phyloP scores from a whole-genome alignment of 768 basidiomycete genomes.

The Xerocomus potaroensis region DNA sequence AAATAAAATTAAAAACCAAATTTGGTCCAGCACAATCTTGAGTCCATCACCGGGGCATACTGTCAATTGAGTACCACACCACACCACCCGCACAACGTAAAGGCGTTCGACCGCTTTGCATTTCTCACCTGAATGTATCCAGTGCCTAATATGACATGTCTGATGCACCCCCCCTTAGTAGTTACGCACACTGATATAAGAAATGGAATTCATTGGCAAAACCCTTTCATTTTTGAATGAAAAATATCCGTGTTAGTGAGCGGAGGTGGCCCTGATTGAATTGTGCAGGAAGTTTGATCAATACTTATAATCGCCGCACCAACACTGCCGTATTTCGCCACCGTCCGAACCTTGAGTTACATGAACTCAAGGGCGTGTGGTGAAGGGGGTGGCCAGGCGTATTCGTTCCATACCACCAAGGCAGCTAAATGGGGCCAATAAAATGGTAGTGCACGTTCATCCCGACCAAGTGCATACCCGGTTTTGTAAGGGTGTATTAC shows the following conservation, averaged over 20 bases:
- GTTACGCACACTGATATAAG: slow-evolving; percentile 13
- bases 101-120: neutral
- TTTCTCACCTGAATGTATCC: slow-evolving; percentile 7
- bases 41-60: slow-evolving; percentile 19
- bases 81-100: too few relatives aligned
- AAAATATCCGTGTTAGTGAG: slow-evolving; percentile 21
- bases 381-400: neutral
- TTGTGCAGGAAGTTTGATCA: slow-evolving; percentile 18
- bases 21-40: too few relatives aligned
- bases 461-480: neutral
- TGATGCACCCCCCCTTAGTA: slow-evolving; percentile 4
- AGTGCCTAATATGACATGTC: slow-evolving; percentile 2
- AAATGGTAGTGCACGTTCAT: neutral
- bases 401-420: neutral
- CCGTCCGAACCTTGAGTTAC: slow-evolving; percentile 12
- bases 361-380: slow-evolving; percentile 6
- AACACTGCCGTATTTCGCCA: slow-evolving; percentile 10
- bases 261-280: slow-evolving; percentile 4
- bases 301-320: slow-evolving; percentile 23
- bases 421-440: neutral
- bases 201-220: slow-evolving; percentile 10
- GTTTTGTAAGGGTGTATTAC: neutral
- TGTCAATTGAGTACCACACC: slow-evolving; percentile 1
- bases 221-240: slow-evolving; percentile 20
- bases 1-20: slow-evolving; percentile 4